Percentiles rank a stretch among this genome's conserved stretches.
Conservation (phyloP, 306 rosid species). For the Ziziphus jujuba region DNA sequence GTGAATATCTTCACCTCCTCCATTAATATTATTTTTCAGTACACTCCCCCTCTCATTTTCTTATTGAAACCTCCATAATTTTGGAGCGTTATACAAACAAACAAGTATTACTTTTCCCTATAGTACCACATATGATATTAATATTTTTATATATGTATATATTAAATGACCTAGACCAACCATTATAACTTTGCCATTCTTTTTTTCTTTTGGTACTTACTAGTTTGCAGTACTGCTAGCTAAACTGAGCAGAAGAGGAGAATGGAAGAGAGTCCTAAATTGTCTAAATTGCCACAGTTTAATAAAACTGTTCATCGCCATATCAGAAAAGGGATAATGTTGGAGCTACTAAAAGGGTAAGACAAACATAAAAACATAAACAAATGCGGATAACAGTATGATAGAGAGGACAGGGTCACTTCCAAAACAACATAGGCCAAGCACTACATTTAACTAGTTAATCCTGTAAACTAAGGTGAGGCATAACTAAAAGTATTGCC, state of each 20-base stretch:
- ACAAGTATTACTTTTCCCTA: background rate
- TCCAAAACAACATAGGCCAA: no score
- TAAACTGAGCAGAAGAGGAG: background rate
- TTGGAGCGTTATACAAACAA: background rate
- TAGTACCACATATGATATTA: background rate
- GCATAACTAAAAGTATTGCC: background rate
- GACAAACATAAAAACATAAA: background rate
- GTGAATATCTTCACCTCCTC: conserved; percentile 31
- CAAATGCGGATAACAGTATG: background rate
- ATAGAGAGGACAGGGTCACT: background rate
- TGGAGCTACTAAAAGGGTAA: background rate
- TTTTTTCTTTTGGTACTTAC: no score
- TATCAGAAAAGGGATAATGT: background rate
- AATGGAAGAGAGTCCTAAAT: conserved; percentile 30
- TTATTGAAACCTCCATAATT: background rate
- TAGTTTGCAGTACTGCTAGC: background rate
- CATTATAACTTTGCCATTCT: conserved; percentile 5
- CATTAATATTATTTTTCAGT: no score
- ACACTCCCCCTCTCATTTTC: background rate
- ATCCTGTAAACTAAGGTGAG: background rate
- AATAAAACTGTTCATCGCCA: background rate
- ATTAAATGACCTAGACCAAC: background rate
- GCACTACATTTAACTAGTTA: background rate
- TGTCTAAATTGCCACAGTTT: background rate
- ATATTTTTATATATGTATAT: no score